Conservation (phyloP, 2,329 filamentous ascomycete genomes). For the Fusarium sp. region DNA sequence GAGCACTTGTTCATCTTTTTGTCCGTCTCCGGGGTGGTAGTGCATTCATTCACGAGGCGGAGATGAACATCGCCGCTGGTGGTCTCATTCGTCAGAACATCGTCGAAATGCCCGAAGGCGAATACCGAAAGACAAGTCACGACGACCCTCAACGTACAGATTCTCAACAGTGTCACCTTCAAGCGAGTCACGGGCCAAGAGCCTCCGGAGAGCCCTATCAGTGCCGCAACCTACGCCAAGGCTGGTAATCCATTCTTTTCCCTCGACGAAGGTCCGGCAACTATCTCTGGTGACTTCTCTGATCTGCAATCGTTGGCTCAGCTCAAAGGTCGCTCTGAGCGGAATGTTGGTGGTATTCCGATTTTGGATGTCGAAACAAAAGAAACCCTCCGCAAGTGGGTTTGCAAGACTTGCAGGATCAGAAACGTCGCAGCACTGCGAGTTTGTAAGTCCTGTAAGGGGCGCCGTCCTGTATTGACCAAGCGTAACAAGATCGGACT, state of each 20-base stretch:
- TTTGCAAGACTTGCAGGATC: background rate
- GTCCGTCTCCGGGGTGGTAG: background rate
- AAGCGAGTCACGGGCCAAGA: background rate
- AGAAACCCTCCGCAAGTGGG: background rate
- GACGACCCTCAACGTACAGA: background rate
- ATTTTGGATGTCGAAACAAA: background rate
- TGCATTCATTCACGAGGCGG: background rate
- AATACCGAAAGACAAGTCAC: background rate
- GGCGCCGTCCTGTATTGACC: background rate
- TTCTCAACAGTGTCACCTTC: conserved; percentile 9
- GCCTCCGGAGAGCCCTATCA: background rate
- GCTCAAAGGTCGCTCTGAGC: background rate
- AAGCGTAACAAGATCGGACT: background rate
- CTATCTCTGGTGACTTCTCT: background rate
- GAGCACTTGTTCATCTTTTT: rapidly evolving
- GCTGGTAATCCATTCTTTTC: background rate
- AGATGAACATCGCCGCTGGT: conserved; percentile 5
- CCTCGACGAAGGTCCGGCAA: background rate
- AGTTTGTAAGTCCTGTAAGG: background rate
- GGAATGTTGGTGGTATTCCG: background rate
- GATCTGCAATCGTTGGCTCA: background rate
- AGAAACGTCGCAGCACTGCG: background rate
- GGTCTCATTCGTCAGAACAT: conserved; percentile 14
- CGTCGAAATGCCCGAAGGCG: rapidly evolving
- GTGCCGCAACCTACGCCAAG: background rate